A percentile compares a stretch with the other conserved stretches of the same genome.
phyloP scores from a whole-genome alignment of 2,329 filamentous ascomycete species.

The Microsporum audouinii region DNA sequence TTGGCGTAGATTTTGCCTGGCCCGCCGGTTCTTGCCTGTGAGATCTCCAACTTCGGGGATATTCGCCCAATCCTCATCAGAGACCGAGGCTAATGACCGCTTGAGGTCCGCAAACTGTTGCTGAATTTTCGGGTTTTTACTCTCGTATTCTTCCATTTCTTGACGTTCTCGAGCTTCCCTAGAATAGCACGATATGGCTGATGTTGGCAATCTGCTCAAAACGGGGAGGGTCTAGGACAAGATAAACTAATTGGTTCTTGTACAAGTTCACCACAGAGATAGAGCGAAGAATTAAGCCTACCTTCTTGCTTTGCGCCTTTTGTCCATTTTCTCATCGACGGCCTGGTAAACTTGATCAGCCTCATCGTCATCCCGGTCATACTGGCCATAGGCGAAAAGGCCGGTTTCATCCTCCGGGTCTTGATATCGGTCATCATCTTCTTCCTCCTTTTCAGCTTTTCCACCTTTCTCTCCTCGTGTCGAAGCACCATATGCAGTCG shows the following conservation, averaged over 20 bases:
- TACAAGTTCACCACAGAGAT: conserved; percentile 17
- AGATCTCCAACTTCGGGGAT: conserved; percentile 93
- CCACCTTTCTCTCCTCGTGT: conserved; percentile 51
- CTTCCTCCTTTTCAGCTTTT: conserved; percentile 56
- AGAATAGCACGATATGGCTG: conserved; percentile 42
- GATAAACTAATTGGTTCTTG: conserved; percentile 54
- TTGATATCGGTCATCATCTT: conserved; percentile 72
- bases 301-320: conserved; percentile 73
- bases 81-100: conserved; percentile 72
- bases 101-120: conserved; percentile 97
- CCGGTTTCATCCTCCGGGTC: conserved; percentile 97
- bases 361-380: conserved; percentile 96
- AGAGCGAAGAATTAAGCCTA: conserved; percentile 42
- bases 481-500: conserved; percentile 59
- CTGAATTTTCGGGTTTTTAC: conserved; percentile 94
- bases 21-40: conserved; percentile 83
- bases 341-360: conserved; percentile 91
- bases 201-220: conserved; percentile 69
- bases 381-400: conserved; percentile 86
- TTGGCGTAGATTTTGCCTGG: conserved; percentile 69
- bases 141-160: conserved; percentile 90
- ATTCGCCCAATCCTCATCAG: conserved; percentile 93
- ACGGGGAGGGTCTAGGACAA: conserved; percentile 45
- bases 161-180: conserved; percentile 90
- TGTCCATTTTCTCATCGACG: conserved; percentile 96